These are phyloP conservation scores for Komagataea norvegica DNA, from an alignment of 1,139 yeast genomes.

Conservation along the genomic window DNA sequence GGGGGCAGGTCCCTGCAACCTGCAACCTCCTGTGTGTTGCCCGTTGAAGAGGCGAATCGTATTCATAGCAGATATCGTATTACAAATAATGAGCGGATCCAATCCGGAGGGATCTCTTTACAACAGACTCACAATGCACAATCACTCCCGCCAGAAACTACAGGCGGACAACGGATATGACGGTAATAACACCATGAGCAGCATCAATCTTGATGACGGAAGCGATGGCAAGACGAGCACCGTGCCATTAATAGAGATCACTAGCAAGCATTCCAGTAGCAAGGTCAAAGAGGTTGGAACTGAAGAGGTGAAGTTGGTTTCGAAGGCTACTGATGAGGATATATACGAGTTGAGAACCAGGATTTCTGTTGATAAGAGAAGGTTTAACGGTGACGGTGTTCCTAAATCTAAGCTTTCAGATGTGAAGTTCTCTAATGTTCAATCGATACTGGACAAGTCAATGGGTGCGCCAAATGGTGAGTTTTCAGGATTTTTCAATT, in stretches of 20 bases:
- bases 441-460: constrained; percentile 48
- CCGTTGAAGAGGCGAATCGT: too few relatives aligned
- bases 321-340: constrained; percentile 16
- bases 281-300: background rate
- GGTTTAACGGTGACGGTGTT: constrained; percentile 31
- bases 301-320: constrained; percentile 7
- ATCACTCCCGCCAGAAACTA: constrained; percentile 2
- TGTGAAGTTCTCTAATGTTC: constrained; percentile 38
- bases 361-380: constrained; percentile 16
- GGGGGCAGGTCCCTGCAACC: too few relatives aligned
- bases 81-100: too few relatives aligned
- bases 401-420: constrained; percentile 41
- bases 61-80: too few relatives aligned
- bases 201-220: background rate
- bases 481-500: constrained; percentile 62
- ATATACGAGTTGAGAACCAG: constrained; percentile 17
- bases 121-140: constrained; percentile 1
- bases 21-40: too few relatives aligned
- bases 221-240: background rate
- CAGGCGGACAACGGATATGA: constrained; percentile 9
- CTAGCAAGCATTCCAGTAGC: background rate
- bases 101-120: background rate
- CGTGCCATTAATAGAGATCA: background rate
- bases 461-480: constrained; percentile 24
- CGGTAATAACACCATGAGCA: background rate